Percentiles rank a stretch among this genome's conserved stretches.
These are phyloP conservation scores for Cladophialophora carrionii DNA, from an alignment of 2,329 filamentous ascomycete species.

Conservation along the genomic window DNA sequence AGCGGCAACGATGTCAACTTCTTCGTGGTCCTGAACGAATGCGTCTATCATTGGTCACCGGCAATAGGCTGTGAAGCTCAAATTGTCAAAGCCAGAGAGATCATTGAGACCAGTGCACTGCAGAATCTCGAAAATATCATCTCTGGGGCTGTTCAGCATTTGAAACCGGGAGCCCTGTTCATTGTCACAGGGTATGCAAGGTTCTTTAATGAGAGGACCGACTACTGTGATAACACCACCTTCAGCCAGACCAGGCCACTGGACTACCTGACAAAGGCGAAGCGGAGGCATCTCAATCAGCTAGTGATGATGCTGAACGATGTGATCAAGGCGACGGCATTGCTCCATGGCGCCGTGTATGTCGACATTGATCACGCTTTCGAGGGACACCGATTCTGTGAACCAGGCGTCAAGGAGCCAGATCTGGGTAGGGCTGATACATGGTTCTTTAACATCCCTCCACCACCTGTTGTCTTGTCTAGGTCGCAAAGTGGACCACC, in stretches of 20 bases:
- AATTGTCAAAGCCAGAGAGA: conserved; percentile 28
- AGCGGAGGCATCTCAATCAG: conserved; percentile 38
- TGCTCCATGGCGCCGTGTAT: conserved; percentile 36
- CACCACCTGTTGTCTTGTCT: background rate
- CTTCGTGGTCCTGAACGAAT: conserved; percentile 40
- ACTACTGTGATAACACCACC: conserved; percentile 34
- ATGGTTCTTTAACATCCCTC: conserved; percentile 40
- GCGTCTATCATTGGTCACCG: conserved; percentile 39
- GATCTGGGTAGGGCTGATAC: conserved; percentile 35
- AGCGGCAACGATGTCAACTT: conserved; percentile 41
- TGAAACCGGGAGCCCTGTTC: conserved; percentile 29
- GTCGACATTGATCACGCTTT: conserved; percentile 39
- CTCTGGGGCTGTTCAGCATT: conserved; percentile 12
- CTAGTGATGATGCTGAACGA: conserved; percentile 38
- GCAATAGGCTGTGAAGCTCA: conserved; percentile 31
- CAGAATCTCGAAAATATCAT: conserved; percentile 36
- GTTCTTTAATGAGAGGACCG: conserved; percentile 39
- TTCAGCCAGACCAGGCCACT: conserved; percentile 38
- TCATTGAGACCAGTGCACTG: conserved; percentile 34
- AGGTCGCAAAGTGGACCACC: background rate
- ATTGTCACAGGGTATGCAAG: conserved; percentile 38
- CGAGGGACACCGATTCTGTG: conserved; percentile 41
- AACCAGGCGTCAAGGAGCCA: conserved; percentile 35
- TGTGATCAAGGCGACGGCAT: conserved; percentile 37
- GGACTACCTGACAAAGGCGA: conserved; percentile 35